Base-by-base conservation (phyloP, 129 eudicot genomes). In the Helianthus tuberosus region DNA sequence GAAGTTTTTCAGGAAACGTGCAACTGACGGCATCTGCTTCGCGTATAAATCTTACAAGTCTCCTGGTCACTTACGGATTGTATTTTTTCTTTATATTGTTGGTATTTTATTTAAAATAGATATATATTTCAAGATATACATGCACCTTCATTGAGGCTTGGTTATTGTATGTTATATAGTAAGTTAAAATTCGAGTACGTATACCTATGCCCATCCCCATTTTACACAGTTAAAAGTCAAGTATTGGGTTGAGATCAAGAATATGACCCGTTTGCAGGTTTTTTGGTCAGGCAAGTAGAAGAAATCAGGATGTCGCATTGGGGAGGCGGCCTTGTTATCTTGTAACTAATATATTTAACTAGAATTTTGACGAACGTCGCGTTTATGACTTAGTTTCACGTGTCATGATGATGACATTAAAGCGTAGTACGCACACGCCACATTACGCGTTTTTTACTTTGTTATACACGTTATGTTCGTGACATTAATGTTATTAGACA, bases 1-100 rank as follows among this genome's bases (percentile, higher is more conserved):
- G 86, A 76, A 88, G 87, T 69, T 88, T 93, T 79, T 86, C 97
- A n/a, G 96, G 96, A 74, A 80, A 89, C 11, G 96, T 86, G 72
- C 96, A 93, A 79, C 55, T 90, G 75, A 73, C 88, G 17, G 98
- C 89, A 78, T 86, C 79, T 68, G 96, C 89, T 84, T 82, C 98
- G 15, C 35, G 72, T 10, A 72, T 69, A 69, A 73, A 63, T 68
- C 16, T 58, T 68, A 70, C 80, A 4, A 77, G 66, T 72, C 67
- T 74, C 39, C 39, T 75, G 13, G 35, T 71, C 69, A 11, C 83
- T 41, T 13, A 61, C n/a, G n/a, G 32, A 61, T 29, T 12, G 13
- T 82, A 50, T 43, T 82, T 54, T 77, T 80, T 66, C 35, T 72
- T 3, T 1, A 67, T 77, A 44, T 71, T 83, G 38, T 69, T 65